Percentiles rank a stretch among this genome's conserved stretches.
These are phyloP conservation scores for Pseudopithomyces chartarum DNA, from an alignment of 2,329 filamentous ascomycete species.

Conservation along the genomic window DNA sequence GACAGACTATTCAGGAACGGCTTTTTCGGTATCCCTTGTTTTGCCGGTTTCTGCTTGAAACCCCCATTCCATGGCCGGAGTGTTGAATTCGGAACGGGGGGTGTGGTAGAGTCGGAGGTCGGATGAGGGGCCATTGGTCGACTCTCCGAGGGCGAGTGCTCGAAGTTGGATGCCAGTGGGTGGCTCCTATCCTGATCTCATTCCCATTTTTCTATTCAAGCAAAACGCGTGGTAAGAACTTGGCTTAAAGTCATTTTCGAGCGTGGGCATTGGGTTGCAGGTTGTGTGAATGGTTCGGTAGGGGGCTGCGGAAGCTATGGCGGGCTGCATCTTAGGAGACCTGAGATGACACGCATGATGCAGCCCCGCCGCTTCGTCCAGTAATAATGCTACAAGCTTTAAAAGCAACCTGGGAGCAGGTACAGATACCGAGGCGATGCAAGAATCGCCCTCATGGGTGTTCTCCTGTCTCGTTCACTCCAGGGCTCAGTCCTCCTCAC, in stretches of 20 bases:
- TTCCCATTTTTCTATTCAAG: neutral
- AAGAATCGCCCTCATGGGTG: neutral
- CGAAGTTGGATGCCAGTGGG: neutral
- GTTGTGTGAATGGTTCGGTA: slow-evolving; percentile 7
- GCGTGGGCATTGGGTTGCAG: slow-evolving; percentile 11
- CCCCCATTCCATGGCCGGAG: slow-evolving; percentile 10
- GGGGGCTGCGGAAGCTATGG: neutral
- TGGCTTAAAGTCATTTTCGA: slow-evolving; percentile 10
- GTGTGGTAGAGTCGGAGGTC: slow-evolving; percentile 22
- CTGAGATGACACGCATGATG: slow-evolving; percentile 2
- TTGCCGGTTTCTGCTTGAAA: neutral
- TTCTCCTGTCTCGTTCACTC: no score
- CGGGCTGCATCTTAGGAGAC: neutral
- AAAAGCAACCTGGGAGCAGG: neutral
- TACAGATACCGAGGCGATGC: neutral
- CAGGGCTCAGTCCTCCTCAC: slow-evolving; percentile 15
- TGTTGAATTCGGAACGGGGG: slow-evolving; percentile 9
- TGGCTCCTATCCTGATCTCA: neutral
- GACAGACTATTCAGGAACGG: neutral
- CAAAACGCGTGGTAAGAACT: neutral
- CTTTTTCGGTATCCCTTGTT: slow-evolving; percentile 7
- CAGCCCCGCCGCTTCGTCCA: neutral
- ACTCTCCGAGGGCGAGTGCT: neutral
- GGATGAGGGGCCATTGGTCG: slow-evolving; percentile 32
- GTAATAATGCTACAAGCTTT: neutral